Evolutionary conservation across 495 filamentous ascomycete species (phyloP).

Genomic region (Penicillium subrubescens): DNA sequence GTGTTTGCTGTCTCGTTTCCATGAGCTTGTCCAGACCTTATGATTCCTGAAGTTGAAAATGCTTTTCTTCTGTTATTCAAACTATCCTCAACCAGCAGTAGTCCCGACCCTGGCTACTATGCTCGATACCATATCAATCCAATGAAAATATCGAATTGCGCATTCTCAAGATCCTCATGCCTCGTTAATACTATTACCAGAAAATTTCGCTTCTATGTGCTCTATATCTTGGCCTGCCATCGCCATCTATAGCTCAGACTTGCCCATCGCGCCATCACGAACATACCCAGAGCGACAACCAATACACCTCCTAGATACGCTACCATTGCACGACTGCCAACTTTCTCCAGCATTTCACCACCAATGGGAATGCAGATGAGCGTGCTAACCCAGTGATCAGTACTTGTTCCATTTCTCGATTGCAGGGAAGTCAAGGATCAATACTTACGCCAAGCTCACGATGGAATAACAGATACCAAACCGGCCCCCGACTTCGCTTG

Average conservation of each 20-base stretch:
- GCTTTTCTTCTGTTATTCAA: not conserved
- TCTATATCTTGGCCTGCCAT: conserved; percentile 41
- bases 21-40: not conserved
- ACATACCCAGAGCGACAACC: conserved; percentile 37
- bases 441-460: conserved; percentile 59
- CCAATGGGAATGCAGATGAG: conserved; percentile 45
- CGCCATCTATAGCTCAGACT: conserved; percentile 52
- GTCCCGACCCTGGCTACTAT: not conserved
- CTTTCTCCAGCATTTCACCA: conserved; percentile 45
- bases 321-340: conserved; percentile 38
- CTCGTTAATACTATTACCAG: not conserved
- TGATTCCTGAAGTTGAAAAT: not conserved
- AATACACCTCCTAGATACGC: conserved; percentile 43
- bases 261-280: conserved; percentile 50
- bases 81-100: not conserved
- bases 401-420: not conserved
- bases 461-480: conserved; percentile 68
- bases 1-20: not conserved
- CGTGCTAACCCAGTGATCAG: conserved; percentile 23
- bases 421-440: not conserved
- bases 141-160: conserved; percentile 6
- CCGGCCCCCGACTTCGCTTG: conserved; percentile 63
- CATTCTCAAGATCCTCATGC: not conserved
- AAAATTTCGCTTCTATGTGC: not conserved
- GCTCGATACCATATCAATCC: not conserved